Percentiles rank a stretch among this genome's conserved stretches.
Conservation (phyloP, 345 rosid genomes). For the Gossypium australe region DNA sequence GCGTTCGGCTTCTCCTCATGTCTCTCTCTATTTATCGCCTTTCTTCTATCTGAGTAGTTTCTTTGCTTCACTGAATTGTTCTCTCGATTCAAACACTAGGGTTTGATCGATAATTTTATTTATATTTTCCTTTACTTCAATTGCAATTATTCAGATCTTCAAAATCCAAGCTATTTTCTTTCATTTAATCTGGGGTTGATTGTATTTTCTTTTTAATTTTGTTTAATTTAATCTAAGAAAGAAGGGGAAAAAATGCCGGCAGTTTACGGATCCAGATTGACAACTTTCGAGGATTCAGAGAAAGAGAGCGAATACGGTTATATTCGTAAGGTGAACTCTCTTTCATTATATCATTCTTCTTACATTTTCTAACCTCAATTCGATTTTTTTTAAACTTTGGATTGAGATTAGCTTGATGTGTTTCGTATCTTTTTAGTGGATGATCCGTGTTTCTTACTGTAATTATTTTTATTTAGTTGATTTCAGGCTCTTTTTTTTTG, state of each 20-base stretch:
- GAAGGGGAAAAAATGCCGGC: conserved; percentile 56
- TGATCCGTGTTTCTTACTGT: not conserved
- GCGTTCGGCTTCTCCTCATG: not conserved
- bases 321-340: conserved; percentile 70
- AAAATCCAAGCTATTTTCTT: conserved; percentile 17
- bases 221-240: not conserved
- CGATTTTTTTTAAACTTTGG: not conserved
- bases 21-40: not conserved
- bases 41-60: not conserved
- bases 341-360: not conserved
- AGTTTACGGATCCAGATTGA: conserved; percentile 73
- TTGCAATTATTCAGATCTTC: conserved; percentile 30
- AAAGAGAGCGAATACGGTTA: conserved; percentile 99
- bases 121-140: not conserved
- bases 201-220: conserved; percentile 10
- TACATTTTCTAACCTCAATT: not conserved
- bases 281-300: conserved; percentile 92
- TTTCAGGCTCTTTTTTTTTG: not conserved
- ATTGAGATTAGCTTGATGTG: not conserved
- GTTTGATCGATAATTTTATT: conserved; percentile 17
- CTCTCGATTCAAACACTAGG: conserved; percentile 15
- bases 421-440: conserved; percentile 7
- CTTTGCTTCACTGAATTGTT: not conserved
- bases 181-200: conserved; percentile 4
- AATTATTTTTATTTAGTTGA: not conserved